Evolutionary conservation across 2,329 filamentous ascomycete species (phyloP), one percentile per base, ranked within the genome.

Genomic region (Arthrobotrys musiformis): DNA sequence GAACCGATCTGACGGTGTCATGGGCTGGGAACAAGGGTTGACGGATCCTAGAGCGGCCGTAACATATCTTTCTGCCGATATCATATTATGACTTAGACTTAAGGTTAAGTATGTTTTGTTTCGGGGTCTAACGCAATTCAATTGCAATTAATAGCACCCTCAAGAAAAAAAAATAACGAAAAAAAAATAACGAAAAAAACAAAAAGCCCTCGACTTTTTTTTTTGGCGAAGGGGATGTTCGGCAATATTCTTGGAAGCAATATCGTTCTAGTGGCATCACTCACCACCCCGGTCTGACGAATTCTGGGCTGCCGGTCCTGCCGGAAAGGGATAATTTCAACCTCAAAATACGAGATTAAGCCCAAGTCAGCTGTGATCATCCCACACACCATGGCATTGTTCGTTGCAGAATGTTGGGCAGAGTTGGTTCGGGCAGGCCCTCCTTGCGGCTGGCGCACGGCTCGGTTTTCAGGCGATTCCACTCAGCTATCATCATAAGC

Each of bases 391-490:
- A 46, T 28, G 13, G 17, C 35, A 58, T 40, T 56, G 54, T 44
- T 48, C 46, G 63, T 69, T 63, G 63, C 70, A 63, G 70, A 50
- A 68, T 69, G 70, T 69, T 69, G 56, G 62, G 50, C 1, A 35
- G 33, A 56, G 48, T 40, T 60, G 62, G 52, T 54, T 52, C 30
- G 70, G 70, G 62, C 70, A 74, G 62, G 54, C 63, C 52, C 56
- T 75, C 35, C 63, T 56, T 68, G 63, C 63, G 70, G 70, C 63
- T 63, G 63, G 70, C 63, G 70, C 70, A 75, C 70, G 70, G 70
- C 70, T 75, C 63, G 70, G 70, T 68, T 60, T 62, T 68, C 70
- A 63, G 63, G 63, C 70, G 70, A 75, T 75, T 75, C 70, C 70
- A 75, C 54, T 75, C 70, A 75, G 63, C 46, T 63, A 68, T 63